phyloP scores from a whole-genome alignment of 139 green algal species.

The Coelastrella sp. region DNA sequence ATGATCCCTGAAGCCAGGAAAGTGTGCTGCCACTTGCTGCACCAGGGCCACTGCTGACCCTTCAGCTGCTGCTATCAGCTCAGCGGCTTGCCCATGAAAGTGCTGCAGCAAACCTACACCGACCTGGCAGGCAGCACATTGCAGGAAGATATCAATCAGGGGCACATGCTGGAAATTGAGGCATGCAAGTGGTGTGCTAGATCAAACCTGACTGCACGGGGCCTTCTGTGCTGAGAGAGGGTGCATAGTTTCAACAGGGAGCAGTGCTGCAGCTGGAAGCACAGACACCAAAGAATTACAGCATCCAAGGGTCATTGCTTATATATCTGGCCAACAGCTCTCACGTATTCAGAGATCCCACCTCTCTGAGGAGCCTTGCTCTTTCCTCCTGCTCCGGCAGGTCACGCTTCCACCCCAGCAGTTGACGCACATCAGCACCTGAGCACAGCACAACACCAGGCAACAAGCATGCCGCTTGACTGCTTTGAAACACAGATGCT shows the following conservation, averaged over 20 bases:
- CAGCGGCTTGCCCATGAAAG: slow-evolving; percentile 74
- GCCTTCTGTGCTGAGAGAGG: no score
- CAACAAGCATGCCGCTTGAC: no score
- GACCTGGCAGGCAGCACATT: slow-evolving; percentile 65
- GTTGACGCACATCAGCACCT: slow-evolving; percentile 50
- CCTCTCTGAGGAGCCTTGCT: slow-evolving; percentile 85
- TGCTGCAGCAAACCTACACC: slow-evolving; percentile 64
- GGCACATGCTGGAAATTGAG: no score
- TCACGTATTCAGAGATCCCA: slow-evolving; percentile 56
- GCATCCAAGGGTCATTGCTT: background rate
- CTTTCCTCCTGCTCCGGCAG: slow-evolving; percentile 89
- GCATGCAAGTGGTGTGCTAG: no score
- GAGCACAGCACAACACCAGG: background rate
- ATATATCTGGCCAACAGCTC: slow-evolving; percentile 61
- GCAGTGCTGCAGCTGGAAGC: no score
- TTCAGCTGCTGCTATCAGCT: slow-evolving; percentile 77
- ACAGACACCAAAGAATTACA: background rate
- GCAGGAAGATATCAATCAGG: no score
- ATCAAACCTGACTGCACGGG: no score
- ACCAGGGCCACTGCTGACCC: slow-evolving; percentile 79
- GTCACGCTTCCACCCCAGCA: slow-evolving; percentile 68
- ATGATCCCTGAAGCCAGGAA: slow-evolving; percentile 91
- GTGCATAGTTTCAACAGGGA: no score
- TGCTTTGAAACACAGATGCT: no score
- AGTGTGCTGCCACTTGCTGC: slow-evolving; percentile 71